phyloP scores from a whole-genome alignment of 2,329 filamentous ascomycete genomes.

The Fusarium devonianum region DNA sequence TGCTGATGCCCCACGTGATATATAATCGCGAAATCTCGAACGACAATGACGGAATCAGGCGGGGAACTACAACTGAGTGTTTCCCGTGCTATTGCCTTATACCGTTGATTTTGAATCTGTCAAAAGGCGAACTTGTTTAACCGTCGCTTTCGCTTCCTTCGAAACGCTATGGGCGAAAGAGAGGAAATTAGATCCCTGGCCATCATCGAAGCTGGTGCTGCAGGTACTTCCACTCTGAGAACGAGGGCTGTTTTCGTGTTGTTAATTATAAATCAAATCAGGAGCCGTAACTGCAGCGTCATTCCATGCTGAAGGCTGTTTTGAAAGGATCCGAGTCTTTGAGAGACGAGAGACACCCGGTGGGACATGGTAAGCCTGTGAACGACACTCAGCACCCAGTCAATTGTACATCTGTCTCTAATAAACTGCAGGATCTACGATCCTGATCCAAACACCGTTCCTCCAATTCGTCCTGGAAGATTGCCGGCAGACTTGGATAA shows the following conservation, averaged over 20 bases:
- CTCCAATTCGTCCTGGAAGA: conserved; percentile 51
- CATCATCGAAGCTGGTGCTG: conserved; percentile 33
- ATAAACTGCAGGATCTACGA: conserved; percentile 58
- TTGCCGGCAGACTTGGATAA: conserved; percentile 55
- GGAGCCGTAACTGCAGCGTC: conserved; percentile 58
- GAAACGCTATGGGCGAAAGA: too few relatives aligned
- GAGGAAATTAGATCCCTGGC: too few relatives aligned
- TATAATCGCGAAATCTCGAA: too few relatives aligned
- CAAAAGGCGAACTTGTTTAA: too few relatives aligned
- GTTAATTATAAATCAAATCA: conserved; percentile 23
- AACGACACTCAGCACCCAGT: background rate
- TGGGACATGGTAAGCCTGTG: conserved; percentile 54
- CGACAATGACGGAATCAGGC: too few relatives aligned
- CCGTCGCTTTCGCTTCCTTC: too few relatives aligned
- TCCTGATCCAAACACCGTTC: conserved; percentile 41
- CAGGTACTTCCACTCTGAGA: conserved; percentile 12
- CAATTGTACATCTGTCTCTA: background rate
- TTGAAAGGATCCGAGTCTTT: conserved; percentile 52
- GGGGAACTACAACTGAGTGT: too few relatives aligned
- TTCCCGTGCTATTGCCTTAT: too few relatives aligned
- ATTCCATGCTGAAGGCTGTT: conserved; percentile 54
- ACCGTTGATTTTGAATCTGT: too few relatives aligned
- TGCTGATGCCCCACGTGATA: too few relatives aligned
- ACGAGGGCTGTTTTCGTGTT: rapidly evolving
- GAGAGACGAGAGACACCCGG: conserved; percentile 53